phyloP scores from a whole-genome alignment of 2,329 filamentous ascomycete species.

The Hypoxylon sp. region DNA sequence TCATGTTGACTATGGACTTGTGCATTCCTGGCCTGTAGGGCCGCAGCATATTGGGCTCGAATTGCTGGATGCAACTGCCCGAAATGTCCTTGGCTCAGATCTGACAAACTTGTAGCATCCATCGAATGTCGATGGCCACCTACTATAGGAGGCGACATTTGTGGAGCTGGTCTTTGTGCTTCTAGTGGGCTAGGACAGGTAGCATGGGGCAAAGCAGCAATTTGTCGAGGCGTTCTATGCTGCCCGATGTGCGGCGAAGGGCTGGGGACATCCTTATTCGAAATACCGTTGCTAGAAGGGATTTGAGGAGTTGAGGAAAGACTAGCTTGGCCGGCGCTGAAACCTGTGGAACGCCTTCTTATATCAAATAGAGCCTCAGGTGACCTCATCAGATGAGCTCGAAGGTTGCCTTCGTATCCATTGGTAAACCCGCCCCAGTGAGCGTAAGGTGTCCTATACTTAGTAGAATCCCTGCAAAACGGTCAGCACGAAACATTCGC shows the following conservation, averaged over 20 bases:
- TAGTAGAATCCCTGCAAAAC: slow-evolving; percentile 62
- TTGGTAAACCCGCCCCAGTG: slow-evolving; percentile 70
- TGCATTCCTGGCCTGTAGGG: slow-evolving; percentile 46
- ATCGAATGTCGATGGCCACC: slow-evolving; percentile 11
- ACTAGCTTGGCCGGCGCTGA: slow-evolving; percentile 27
- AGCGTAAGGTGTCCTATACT: slow-evolving; percentile 71
- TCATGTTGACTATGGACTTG: slow-evolving; percentile 30
- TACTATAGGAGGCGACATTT: slow-evolving; percentile 10
- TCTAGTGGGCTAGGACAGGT: slow-evolving; percentile 12
- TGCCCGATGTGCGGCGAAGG: neutral
- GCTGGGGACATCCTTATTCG: slow-evolving; percentile 10
- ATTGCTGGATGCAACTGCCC: slow-evolving; percentile 51
- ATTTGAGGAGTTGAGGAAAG: slow-evolving; percentile 33
- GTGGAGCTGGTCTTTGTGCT: slow-evolving; percentile 17
- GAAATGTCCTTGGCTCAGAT: slow-evolving; percentile 26
- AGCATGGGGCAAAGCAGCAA: neutral
- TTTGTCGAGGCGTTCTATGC: slow-evolving; percentile 4
- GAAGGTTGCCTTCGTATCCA: slow-evolving; percentile 67
- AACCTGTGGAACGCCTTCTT: slow-evolving; percentile 43
- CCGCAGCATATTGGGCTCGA: slow-evolving; percentile 49
- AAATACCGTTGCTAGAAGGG: slow-evolving; percentile 29
- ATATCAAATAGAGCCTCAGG: slow-evolving; percentile 55
- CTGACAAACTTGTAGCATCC: slow-evolving; percentile 24
- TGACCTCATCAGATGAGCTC: slow-evolving; percentile 60
- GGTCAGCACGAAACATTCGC: slow-evolving; percentile 33